Conservation (phyloP, 2,329 filamentous ascomycete genomes). For the Monosporascus sp. region DNA sequence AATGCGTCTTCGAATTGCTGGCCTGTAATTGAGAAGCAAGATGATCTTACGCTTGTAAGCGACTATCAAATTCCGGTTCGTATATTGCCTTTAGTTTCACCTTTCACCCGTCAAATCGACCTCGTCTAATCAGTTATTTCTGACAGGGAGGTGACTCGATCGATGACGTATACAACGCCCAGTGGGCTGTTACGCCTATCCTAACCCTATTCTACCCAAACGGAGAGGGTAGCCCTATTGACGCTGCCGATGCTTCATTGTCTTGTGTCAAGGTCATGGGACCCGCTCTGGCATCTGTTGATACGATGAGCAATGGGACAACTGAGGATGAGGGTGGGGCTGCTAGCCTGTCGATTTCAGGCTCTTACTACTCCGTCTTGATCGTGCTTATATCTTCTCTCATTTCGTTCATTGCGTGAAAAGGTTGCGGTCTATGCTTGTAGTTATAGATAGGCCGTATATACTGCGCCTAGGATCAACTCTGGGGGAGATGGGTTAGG, state of each 20-base stretch:
- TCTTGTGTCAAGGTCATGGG: conserved; percentile 17
- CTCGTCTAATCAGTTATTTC: not conserved
- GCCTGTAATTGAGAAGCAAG: conserved; percentile 15
- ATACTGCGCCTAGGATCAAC: too few relatives aligned
- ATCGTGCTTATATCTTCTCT: not conserved
- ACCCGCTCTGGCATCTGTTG: conserved; percentile 12
- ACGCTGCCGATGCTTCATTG: conserved; percentile 12
- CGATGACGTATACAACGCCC: conserved; percentile 2
- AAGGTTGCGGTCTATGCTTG: not conserved
- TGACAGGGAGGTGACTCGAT: conserved; percentile 4
- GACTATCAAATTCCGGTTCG: conserved; percentile 4
- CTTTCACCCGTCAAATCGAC: not conserved
- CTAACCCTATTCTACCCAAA: conserved; percentile 16
- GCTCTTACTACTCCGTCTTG: not conserved
- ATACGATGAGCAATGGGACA: conserved; percentile 4
- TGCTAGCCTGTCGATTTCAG: not conserved
- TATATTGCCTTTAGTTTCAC: not conserved
- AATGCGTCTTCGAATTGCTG: conserved; percentile 17
- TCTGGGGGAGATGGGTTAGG: too few relatives aligned
- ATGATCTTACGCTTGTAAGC: conserved; percentile 12
- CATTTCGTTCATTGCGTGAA: not conserved
- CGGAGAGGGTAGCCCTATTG: conserved; percentile 5
- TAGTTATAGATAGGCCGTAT: too few relatives aligned
- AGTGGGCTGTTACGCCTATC: conserved; percentile 17
- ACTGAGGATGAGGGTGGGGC: conserved; percentile 5